A percentile compares a stretch with the other conserved stretches of the same genome.
Evolutionary conservation across 345 rosid species (phyloP).

Genomic region (Pseudoturritis turrita): DNA sequence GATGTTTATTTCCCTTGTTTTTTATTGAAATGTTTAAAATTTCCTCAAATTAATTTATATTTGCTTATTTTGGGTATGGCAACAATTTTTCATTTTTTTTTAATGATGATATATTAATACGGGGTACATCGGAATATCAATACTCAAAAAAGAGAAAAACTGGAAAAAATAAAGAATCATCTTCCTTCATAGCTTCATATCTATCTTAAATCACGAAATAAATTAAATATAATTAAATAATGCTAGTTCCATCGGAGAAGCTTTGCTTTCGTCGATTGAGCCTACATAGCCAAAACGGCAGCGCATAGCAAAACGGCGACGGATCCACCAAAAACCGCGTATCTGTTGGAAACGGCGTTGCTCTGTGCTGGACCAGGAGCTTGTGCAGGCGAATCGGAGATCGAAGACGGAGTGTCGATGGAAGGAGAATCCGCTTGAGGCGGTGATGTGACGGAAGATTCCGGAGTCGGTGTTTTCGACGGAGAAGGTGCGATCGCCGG

Average conservation of each 20-base stretch:
- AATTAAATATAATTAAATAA: neutral
- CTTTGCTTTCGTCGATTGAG: neutral
- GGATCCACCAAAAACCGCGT: conserved; percentile 15
- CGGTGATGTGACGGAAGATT: neutral
- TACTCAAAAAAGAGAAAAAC: neutral
- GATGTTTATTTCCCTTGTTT: neutral
- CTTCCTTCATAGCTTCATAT: neutral
- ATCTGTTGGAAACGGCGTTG: neutral
- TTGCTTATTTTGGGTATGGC: neutral
- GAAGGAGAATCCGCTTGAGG: conserved; percentile 23
- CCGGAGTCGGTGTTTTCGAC: neutral
- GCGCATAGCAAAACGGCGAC: conserved; percentile 5
- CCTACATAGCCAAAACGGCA: conserved; percentile 10
- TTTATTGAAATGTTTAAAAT: neutral
- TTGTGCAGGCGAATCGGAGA: conserved; percentile 12
- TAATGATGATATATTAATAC: neutral
- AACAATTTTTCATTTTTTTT: neutral
- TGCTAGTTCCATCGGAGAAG: neutral
- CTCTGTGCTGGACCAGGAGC: conserved; percentile 21
- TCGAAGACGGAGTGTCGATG: neutral
- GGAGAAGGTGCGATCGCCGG: conserved; percentile 9
- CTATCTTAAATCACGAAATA: neutral
- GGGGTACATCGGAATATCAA: neutral
- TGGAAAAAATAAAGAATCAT: neutral
- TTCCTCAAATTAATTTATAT: neutral